Base-by-base conservation (phyloP, 305 asterid genomes). In the Solanum hybrid region DNA sequence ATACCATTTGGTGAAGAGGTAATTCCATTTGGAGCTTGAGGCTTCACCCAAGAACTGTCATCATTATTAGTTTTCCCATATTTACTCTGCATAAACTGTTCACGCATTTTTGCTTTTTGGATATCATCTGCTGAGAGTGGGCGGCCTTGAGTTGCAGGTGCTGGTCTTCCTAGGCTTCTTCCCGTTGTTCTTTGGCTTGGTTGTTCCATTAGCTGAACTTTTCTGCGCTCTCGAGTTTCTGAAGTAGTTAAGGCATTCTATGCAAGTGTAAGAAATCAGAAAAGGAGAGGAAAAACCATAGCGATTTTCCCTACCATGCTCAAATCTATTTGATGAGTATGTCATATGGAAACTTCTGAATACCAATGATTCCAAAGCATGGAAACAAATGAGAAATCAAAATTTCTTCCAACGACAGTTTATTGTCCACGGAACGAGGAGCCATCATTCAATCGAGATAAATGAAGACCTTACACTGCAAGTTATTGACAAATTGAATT, bases 71-170 rank as follows among this genome's bases (percentile, higher is more conserved):
- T 91, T 93, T 95, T 97, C 74, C 97, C 96, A 87, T 94, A 91
- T 91, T 94, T 97, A 90, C 90, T 95, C 94, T 95, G 95, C 97
- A 96, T 88, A 89, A 93, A 96, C 51, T 96, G 99, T 91, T 96
- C 98, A 69, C 99, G 98, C 97, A 96, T 92, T 93, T 97, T 97
- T n/a, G 99, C 99, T 93, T 97, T 97, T 92, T 97, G 99, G 92
- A 97, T 97, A 91, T 96, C 99, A 92, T 97, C 99, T 42, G 98
- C 99, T 31, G 99, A 97, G 92, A 97, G 99, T 82, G 99, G 99
- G 78, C 99, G 98, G 87, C 97, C 96, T 91, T 93, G 96, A 91
- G 94, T 91, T 78, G 95, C 90, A 87, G 95, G 89, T 84, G 93
- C 91, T 67, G 96, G 92, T 93, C 95, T 95, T 84, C 94, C 92